Percentiles rank a stretch among this genome's conserved stretches.
Conservation (phyloP, 306 rosid species). For the Pyrus betulifolia region DNA sequence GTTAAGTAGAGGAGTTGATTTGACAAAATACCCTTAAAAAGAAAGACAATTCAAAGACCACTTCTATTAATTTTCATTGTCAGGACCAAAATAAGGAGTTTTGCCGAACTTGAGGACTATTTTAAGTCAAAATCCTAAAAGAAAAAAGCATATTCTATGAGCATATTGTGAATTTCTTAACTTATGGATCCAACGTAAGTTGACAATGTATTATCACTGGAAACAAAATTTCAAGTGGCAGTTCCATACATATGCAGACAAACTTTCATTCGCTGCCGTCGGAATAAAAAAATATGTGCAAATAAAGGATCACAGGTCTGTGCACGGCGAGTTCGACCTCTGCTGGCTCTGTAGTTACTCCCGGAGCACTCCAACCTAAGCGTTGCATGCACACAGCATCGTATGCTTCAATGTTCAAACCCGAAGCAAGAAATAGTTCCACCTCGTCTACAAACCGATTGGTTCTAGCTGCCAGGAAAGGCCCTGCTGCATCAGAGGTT, state of each 20-base stretch:
- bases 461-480: slow-evolving; percentile 56
- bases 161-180: too few relatives aligned
- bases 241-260: not conserved
- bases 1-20: too few relatives aligned
- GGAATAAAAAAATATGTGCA: slow-evolving; percentile 58
- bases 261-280: slow-evolving; percentile 36
- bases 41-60: too few relatives aligned
- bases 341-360: slow-evolving; percentile 29
- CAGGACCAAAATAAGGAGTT: too few relatives aligned
- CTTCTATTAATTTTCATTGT: too few relatives aligned
- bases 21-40: too few relatives aligned
- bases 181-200: not conserved
- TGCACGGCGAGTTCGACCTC: slow-evolving; percentile 31
- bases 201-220: not conserved
- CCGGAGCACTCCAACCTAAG: slow-evolving; percentile 65
- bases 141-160: too few relatives aligned
- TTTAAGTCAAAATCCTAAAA: too few relatives aligned
- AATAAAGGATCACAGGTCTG: slow-evolving; percentile 47
- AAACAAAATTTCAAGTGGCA: not conserved
- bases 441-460: slow-evolving; percentile 60
- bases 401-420: slow-evolving; percentile 75
- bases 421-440: slow-evolving; percentile 83
- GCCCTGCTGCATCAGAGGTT: slow-evolving; percentile 58
- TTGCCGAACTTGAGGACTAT: fast-evolving
- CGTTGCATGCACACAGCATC: slow-evolving; percentile 78